These are phyloP conservation scores for Calonectria honghensis DNA, from an alignment of 2,329 filamentous ascomycete species.

Conservation along the genomic window DNA sequence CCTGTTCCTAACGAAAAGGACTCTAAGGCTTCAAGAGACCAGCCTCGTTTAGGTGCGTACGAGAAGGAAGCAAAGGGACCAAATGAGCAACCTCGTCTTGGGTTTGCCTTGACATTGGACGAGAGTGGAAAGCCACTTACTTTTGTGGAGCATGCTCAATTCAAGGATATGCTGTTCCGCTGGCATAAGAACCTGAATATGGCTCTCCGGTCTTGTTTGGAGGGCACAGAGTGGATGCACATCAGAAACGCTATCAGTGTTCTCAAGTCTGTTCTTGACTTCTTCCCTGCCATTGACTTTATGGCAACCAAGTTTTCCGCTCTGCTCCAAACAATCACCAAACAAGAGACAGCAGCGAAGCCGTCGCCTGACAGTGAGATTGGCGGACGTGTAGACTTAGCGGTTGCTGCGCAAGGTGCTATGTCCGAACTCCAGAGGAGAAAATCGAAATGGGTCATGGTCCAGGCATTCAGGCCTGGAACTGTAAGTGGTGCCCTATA, in stretches of 20 bases:
- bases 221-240: conserved; percentile 94
- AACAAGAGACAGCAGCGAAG: conserved; percentile 74
- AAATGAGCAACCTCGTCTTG: conserved; percentile 76
- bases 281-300: conserved; percentile 92
- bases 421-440: conserved; percentile 81
- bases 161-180: conserved; percentile 88
- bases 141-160: conserved; percentile 89
- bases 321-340: conserved; percentile 79
- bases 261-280: conserved; percentile 85
- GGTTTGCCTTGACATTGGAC: conserved; percentile 86
- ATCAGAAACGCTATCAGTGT: conserved; percentile 96
- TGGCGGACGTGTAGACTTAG: conserved; percentile 82
- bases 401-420: conserved; percentile 82
- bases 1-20: conserved; percentile 66
- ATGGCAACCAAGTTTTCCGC: conserved; percentile 83
- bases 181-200: conserved; percentile 91
- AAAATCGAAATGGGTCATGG: conserved; percentile 82
- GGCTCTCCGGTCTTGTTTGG: conserved; percentile 88
- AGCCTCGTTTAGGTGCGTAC: conserved; percentile 82
- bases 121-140: conserved; percentile 78
- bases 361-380: conserved; percentile 68
- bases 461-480: conserved; percentile 82
- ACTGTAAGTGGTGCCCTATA: conserved; percentile 66
- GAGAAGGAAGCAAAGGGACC: conserved; percentile 82
- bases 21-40: conserved; percentile 61